phyloP scores from a whole-genome alignment of 2,329 filamentous ascomycete species.

The Anthostomella pinea region DNA sequence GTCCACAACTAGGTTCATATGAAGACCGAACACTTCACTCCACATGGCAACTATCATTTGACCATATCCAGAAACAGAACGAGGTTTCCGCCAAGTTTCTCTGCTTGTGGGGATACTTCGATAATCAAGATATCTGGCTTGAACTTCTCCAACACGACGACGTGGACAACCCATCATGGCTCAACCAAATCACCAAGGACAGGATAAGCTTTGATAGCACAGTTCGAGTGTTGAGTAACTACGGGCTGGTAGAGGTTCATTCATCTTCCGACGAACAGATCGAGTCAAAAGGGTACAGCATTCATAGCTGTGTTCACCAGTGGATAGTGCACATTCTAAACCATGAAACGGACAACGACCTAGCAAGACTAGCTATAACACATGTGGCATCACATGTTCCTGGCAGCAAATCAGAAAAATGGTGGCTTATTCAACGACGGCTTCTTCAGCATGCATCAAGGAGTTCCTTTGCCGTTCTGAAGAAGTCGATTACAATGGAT shows the following conservation, averaged over 20 bases:
- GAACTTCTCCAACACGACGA: constrained; percentile 6
- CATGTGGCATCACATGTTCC: constrained; percentile 4
- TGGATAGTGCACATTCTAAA: constrained; percentile 9
- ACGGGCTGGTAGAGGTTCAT: constrained; percentile 8
- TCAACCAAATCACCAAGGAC: constrained; percentile 7
- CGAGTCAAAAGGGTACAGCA: constrained; percentile 11
- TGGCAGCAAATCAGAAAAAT: neutral
- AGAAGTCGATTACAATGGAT: neutral
- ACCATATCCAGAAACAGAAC: constrained; percentile 4
- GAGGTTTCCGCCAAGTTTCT: constrained; percentile 3
- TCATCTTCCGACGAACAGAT: constrained; percentile 2
- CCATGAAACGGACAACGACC: neutral
- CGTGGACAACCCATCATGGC: constrained; percentile 1
- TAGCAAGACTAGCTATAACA: neutral
- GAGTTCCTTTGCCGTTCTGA: neutral
- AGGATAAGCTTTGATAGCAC: constrained; percentile 4
- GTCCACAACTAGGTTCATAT: constrained; percentile 7
- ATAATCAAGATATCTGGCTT: constrained; percentile 7
- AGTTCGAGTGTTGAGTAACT: neutral
- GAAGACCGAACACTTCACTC: constrained; percentile 7
- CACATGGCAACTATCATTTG: constrained; percentile 8
- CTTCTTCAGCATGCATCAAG: constrained; percentile 7
- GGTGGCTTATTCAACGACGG: constrained; percentile 3
- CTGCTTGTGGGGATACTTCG: constrained; percentile 10
- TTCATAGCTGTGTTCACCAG: constrained; percentile 9